Evolutionary conservation across 345 rosid species (phyloP).

Genomic region (Bruguiera sexangula): DNA sequence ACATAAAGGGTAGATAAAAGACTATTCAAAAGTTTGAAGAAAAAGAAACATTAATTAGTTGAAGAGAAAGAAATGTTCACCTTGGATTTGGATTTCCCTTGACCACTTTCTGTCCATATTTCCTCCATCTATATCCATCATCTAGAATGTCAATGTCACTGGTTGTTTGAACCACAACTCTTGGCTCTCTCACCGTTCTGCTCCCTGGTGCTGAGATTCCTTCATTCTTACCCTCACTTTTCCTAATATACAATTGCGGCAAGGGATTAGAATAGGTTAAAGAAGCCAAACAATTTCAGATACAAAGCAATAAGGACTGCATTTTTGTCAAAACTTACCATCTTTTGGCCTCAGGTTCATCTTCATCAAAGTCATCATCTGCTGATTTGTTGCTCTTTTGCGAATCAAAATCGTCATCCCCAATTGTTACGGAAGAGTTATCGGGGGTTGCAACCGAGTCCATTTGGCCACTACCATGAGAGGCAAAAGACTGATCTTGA

Average conservation of each 20-base stretch:
- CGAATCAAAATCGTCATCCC: conserved; percentile 71
- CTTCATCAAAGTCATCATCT: conserved; percentile 68
- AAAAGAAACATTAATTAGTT: background rate
- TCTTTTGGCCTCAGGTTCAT: conserved; percentile 78
- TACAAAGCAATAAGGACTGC: too few relatives aligned
- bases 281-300: too few relatives aligned
- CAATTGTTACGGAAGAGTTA: conserved; percentile 69
- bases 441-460: conserved; percentile 51
- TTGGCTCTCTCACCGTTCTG: conserved; percentile 78
- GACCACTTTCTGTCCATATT: conserved; percentile 95
- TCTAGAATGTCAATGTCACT: conserved; percentile 92
- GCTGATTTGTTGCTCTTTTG: conserved; percentile 50
- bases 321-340: conserved; percentile 39
- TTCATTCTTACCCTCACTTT: conserved; percentile 67
- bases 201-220: conserved; percentile 71
- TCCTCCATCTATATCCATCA: conserved; percentile 96
- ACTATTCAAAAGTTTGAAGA: background rate
- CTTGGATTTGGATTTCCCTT: conserved; percentile 95
- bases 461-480: conserved; percentile 35
- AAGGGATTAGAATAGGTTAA: conserved; percentile 5
- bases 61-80: conserved; percentile 23
- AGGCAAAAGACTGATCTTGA: conserved; percentile 46
- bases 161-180: conserved; percentile 91
- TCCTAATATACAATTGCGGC: conserved; percentile 43
- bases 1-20: too few relatives aligned